Conservation (phyloP, 768 basidiomycete species). For the Suillus ampliporus region DNA sequence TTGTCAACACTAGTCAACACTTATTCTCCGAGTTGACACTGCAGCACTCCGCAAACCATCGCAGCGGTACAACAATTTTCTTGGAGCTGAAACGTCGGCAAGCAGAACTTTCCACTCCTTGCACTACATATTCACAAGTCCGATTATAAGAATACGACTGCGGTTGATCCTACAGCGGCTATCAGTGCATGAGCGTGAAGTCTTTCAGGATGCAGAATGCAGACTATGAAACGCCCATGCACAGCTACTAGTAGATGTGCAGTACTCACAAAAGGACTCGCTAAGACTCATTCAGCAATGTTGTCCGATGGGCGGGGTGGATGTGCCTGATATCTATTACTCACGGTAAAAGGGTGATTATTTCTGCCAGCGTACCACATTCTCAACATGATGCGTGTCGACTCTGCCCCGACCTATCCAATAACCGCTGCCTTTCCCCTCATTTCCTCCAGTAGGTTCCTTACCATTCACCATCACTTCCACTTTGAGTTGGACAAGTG, state of each 20-base stretch:
- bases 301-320: no score
- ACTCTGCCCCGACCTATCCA: not conserved
- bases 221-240: no score
- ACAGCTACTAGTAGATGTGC: no score
- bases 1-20: no score
- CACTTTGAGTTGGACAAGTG: slow-evolving; percentile 19
- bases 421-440: not conserved
- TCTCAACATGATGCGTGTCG: not conserved
- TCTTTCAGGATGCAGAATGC: not conserved
- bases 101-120: no score
- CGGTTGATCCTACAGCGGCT: no score
- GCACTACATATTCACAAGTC: slow-evolving; percentile 21
- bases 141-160: slow-evolving; percentile 25
- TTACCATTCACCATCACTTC: no score
- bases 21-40: no score
- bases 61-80: slow-evolving; percentile 33
- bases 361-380: not conserved
- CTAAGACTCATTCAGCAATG: not conserved
- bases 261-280: no score
- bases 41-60: slow-evolving; percentile 19
- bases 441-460: not conserved
- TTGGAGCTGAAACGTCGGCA: slow-evolving; percentile 29
- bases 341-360: not conserved
- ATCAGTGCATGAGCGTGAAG: not conserved
- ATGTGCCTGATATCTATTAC: not conserved